A percentile compares a stretch with the other conserved stretches of the same genome.
phyloP scores from a whole-genome alignment of 495 filamentous ascomycete species.

The Chaetomium cochliodes region DNA sequence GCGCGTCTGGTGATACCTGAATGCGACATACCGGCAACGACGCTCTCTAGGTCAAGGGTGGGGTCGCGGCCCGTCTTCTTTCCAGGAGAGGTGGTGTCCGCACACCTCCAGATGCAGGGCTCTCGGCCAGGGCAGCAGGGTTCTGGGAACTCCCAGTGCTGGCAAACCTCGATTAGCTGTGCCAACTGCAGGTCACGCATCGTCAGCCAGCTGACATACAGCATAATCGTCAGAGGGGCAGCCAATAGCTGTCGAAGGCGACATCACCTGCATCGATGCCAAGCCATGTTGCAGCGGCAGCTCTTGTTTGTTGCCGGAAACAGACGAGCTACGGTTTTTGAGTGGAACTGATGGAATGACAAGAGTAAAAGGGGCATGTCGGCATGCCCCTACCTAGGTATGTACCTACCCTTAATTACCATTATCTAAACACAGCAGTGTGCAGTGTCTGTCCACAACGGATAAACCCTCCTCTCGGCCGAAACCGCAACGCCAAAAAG shows the following conservation, averaged over 20 bases:
- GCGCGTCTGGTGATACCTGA: constrained; percentile 14
- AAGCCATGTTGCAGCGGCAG: background rate
- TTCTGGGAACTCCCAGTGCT: background rate
- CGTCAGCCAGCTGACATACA: background rate
- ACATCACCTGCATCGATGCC: background rate
- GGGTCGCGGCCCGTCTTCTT: background rate
- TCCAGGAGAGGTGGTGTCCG: background rate
- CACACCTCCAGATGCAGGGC: background rate
- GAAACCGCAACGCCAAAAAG: too few species aligned
- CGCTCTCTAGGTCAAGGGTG: background rate
- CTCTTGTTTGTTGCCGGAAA: background rate
- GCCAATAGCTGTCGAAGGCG: background rate
- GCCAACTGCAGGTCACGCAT: background rate
- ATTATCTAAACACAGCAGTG: too few species aligned
- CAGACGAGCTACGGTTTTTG: too few species aligned
- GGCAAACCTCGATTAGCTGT: background rate
- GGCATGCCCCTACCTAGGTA: too few species aligned
- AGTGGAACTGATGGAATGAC: too few species aligned
- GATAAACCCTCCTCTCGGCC: too few species aligned
- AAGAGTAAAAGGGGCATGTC: too few species aligned
- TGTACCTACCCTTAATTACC: too few species aligned
- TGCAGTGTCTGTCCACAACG: too few species aligned
- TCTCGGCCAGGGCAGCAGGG: background rate
- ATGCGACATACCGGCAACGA: constrained; percentile 9
- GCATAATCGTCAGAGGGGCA: background rate